Evolutionary conservation across 2,329 filamentous ascomycete species (phyloP).

Genomic region (Phialocephala sp.): DNA sequence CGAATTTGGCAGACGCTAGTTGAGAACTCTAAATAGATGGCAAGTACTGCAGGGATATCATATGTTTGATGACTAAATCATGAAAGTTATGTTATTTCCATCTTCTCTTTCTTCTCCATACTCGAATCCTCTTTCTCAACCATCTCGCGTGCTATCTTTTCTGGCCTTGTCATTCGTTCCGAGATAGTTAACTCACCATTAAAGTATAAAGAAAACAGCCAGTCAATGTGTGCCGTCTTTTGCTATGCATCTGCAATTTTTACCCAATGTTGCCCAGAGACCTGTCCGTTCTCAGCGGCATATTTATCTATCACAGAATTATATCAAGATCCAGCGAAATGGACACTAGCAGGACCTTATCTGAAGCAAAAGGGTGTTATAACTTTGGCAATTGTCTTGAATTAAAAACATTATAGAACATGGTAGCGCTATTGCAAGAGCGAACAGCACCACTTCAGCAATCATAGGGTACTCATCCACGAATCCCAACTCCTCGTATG

Average conservation of each 20-base stretch:
- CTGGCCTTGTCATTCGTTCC: constrained; percentile 12
- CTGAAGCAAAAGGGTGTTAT: not conserved
- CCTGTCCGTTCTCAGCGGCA: constrained; percentile 13
- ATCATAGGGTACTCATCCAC: constrained; percentile 4
- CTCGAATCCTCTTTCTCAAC: not conserved
- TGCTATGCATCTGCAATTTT: not conserved
- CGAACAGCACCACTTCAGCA: not conserved
- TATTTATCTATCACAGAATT: constrained; percentile 9
- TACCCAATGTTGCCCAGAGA: constrained; percentile 12
- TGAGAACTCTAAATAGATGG: not conserved
- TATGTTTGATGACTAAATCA: not conserved
- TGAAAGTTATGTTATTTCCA: not conserved
- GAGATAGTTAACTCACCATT: constrained; percentile 8
- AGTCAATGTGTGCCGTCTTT: constrained; percentile 6
- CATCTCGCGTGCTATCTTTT: constrained; percentile 7
- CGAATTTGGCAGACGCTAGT: not conserved
- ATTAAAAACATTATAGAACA: not conserved
- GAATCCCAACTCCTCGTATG: not conserved
- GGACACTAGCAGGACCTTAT: not conserved
- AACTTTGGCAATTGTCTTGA: not conserved
- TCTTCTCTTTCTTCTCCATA: not conserved
- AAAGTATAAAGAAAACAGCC: constrained; percentile 19
- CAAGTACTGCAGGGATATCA: not conserved
- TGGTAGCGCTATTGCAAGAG: not conserved
- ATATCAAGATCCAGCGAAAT: not conserved